Evolutionary conservation across 495 filamentous ascomycete species (phyloP), one percentile per base, ranked within the genome.

Genomic region (Podospora pseudoanserina): DNA sequence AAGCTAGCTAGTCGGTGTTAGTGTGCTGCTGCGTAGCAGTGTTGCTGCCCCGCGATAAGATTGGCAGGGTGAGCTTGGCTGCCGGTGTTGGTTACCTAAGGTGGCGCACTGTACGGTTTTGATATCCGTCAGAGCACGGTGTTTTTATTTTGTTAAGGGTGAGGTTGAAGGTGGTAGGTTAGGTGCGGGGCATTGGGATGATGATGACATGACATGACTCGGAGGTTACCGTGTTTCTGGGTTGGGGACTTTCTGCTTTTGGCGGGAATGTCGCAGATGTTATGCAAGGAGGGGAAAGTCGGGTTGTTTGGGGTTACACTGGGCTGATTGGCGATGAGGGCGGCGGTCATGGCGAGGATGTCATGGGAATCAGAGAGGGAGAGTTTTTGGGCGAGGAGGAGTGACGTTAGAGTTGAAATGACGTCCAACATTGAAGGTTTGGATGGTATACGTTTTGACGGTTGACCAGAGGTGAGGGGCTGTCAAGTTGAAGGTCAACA

Each of bases 171-270:
- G 7, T 49, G 39, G 39, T 49, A 32, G 30, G 30, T 49, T 49
- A 49, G 15, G 39, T 49, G 39, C 39, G 39, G 39, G 39, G 39
- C 39, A 49, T 49, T 61, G 59, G 30, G 16, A 32, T 28, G 20
- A 18, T 61, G 59, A 32, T 61, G 59, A 26, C 59, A 61, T 61
- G 59, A 61, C 39, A 49, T 49, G 39, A 49, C 59, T 32, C 59
- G 59, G 59, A 61, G 27, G 23, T 32, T 61, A 11, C 59, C 59
- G 30, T 61, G 58, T 30, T 30, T 23, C 9, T 27, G 26, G 26
- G 39, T 49, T 49, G 39, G 15, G 39, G 39, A 49, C 13, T 49
- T 32, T 32, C 13, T 49, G 39, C 39, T 49, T 49, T 49, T 49
- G 7, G 39, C 39, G 39, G 7, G 39, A 49, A 49, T 49, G 39